Evolutionary conservation across 2,329 filamentous ascomycete genomes (phyloP).

Genomic region (Pseudogymnoascus sp.): DNA sequence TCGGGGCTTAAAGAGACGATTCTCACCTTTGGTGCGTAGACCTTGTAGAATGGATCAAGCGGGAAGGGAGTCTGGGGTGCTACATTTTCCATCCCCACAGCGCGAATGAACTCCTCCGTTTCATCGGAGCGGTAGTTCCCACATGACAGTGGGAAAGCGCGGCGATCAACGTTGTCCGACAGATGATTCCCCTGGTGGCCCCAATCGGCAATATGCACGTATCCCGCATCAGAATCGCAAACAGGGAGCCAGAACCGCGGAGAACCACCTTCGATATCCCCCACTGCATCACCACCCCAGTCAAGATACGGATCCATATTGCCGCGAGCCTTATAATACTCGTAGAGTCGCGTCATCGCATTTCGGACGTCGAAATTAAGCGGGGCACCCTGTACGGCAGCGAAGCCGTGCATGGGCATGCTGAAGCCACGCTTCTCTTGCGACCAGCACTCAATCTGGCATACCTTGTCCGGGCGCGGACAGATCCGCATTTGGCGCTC

Average conservation of each 20-base stretch:
- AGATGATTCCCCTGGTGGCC: background rate
- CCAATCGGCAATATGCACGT: slow-evolving; percentile 3
- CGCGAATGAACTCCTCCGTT: slow-evolving; percentile 1
- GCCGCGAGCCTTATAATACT: background rate
- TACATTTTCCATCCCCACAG: background rate
- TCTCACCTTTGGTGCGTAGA: slow-evolving; percentile 1
- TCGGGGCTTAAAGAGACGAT: background rate
- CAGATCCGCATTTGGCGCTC: slow-evolving; percentile 1
- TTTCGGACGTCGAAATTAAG: background rate
- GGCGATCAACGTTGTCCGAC: background rate
- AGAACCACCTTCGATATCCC: background rate
- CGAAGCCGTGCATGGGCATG: slow-evolving; percentile 3
- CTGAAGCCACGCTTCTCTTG: slow-evolving; percentile 6
- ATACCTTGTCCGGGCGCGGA: slow-evolving; percentile 6
- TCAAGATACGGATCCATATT: slow-evolving; percentile 4
- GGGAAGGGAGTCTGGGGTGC: background rate
- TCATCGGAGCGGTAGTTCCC: background rate
- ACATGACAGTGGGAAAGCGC: background rate
- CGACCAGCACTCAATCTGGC: slow-evolving; percentile 8
- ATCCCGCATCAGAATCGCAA: slow-evolving; percentile 1
- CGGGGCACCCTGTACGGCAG: background rate
- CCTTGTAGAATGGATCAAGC: background rate
- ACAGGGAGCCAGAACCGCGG: slow-evolving; percentile 7
- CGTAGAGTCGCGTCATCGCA: background rate
- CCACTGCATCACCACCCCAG: background rate